A percentile compares a stretch with the other conserved stretches of the same genome.
Evolutionary conservation across 2,329 filamentous ascomycete species (phyloP).

Genomic region (Metarhizium rileyi): DNA sequence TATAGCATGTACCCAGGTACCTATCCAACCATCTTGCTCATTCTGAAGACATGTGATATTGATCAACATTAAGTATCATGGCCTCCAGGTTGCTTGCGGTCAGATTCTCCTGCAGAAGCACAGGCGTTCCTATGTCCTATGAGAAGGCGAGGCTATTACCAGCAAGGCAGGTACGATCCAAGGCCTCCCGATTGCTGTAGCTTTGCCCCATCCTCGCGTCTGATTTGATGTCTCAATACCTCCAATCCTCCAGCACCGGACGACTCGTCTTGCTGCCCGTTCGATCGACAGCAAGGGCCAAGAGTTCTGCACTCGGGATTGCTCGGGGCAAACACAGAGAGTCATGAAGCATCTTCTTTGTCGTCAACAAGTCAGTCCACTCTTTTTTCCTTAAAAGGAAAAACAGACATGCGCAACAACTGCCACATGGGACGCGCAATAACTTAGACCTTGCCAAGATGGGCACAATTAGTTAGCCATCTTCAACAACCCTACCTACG

Average conservation of each 20-base stretch:
- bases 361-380: not conserved
- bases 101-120: not conserved
- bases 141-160: not conserved
- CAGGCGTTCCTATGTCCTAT: not conserved
- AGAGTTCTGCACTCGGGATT: not conserved
- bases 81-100: not conserved
- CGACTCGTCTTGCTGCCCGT: not conserved
- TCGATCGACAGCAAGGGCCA: not conserved
- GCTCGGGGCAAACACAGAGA: not conserved
- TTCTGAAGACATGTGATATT: no score
- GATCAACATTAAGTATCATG: no score
- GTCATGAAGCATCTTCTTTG: not conserved
- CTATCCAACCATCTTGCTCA: no score
- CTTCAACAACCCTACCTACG: no score
- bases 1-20: no score
- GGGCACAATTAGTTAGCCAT: no score
- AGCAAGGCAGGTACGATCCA: slow-evolving; percentile 3
- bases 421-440: not conserved
- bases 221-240: slow-evolving; percentile 3
- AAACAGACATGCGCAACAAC: not conserved
- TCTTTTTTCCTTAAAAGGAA: not conserved
- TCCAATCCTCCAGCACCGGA: not conserved
- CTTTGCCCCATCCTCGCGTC: slow-evolving; percentile 3
- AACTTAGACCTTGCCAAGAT: not conserved
- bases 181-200: slow-evolving; percentile 3